Conservation (phyloP, 129 eudicot species). For the Lonicera japonica region DNA sequence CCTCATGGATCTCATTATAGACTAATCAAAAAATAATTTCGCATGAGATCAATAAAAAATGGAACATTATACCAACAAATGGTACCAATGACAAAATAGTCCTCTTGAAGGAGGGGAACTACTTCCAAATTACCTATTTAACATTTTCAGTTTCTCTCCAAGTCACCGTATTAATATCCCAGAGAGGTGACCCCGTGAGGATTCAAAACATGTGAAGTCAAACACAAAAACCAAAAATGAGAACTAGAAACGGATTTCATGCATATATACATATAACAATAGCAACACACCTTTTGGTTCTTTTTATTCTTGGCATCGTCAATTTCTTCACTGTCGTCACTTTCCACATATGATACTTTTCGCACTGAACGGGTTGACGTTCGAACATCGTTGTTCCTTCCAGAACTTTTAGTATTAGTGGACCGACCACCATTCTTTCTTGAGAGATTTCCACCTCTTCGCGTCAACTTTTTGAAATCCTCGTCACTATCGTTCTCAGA, state of each 20-base stretch:
- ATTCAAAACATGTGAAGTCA: not conserved
- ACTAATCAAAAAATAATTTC: too few species aligned
- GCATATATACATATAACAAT: conserved; percentile 1
- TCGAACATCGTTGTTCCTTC: conserved; percentile 60
- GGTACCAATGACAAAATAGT: too few species aligned
- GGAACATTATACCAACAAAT: too few species aligned
- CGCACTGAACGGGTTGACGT: conserved; percentile 78
- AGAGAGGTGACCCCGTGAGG: too few species aligned
- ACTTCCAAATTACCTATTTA: too few species aligned
- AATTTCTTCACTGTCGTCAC: conserved; percentile 83
- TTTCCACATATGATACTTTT: conserved; percentile 94
- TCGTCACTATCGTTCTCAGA: conserved; percentile 64
- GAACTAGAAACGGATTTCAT: not conserved
- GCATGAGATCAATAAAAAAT: too few species aligned
- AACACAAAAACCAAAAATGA: conserved; percentile 1
- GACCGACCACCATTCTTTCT: conserved; percentile 40
- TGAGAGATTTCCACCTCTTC: conserved; percentile 42
- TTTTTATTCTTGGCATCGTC: conserved; percentile 72
- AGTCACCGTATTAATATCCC: too few species aligned
- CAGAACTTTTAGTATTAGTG: conserved; percentile 32
- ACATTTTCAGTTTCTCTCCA: too few species aligned
- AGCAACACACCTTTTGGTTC: conserved; percentile 57
- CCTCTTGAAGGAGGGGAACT: too few species aligned
- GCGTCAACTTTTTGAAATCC: conserved; percentile 40
- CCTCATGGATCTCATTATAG: too few species aligned